These are phyloP conservation scores for Sporothrix humicola DNA, from an alignment of 2,329 filamentous ascomycete genomes.

Conservation along the genomic window DNA sequence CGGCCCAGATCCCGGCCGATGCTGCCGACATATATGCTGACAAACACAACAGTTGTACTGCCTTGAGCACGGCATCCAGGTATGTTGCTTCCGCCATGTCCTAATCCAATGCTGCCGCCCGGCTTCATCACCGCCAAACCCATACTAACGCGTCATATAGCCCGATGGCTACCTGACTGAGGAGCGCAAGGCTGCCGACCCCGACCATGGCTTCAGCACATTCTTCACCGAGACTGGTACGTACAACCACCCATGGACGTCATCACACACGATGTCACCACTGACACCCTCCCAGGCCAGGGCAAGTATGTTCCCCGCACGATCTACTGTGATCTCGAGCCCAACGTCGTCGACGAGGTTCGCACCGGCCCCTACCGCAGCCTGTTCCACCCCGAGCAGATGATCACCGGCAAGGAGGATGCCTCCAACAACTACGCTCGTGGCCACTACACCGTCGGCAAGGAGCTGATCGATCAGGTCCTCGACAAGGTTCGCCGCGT, in stretches of 20 bases:
- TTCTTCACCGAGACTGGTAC: conserved; percentile 99
- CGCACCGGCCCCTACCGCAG: conserved; percentile 95
- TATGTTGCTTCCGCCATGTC: conserved; percentile 55
- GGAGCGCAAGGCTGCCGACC: conserved; percentile 90
- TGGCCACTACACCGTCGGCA: conserved; percentile 99
- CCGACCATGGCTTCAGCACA: conserved; percentile 98
- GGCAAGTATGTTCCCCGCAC: conserved; percentile 99
- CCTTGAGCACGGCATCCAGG: conserved; percentile 99
- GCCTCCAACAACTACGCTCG: conserved; percentile 99
- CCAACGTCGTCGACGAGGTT: conserved; percentile 99
- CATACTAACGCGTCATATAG: conserved; percentile 58
- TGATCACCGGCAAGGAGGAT: conserved; percentile 99
- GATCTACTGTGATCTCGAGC: conserved; percentile 99
- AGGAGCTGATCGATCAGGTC: conserved; percentile 98
- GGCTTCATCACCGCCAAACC: not conserved
- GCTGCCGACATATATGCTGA: conserved; percentile 19
- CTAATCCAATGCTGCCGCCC: not conserved
- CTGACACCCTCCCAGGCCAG: conserved; percentile 67
- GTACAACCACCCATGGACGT: conserved; percentile 27
- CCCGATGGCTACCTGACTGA: conserved; percentile 98
- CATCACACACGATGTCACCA: too few relatives aligned
- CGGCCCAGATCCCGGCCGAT: not conserved
- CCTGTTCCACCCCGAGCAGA: conserved; percentile 98
- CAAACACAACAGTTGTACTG: conserved; percentile 83
- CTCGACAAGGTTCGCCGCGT: conserved; percentile 97